phyloP scores from a whole-genome alignment of 164 flowering plant species.

The Liriodendron chinense region DNA sequence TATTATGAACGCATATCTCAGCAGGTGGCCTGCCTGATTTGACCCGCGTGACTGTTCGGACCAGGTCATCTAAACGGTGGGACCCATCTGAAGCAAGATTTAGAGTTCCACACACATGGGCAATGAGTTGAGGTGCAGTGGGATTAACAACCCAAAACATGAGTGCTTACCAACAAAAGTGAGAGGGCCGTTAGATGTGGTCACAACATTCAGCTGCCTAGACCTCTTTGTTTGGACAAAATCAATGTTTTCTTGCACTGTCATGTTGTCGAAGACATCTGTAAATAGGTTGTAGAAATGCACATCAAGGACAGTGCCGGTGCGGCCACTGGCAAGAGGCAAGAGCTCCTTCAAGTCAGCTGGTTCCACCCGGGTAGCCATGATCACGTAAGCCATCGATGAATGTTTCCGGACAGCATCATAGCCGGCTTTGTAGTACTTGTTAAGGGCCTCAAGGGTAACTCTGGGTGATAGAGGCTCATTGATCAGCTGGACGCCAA shows the following conservation, averaged over 20 bases:
- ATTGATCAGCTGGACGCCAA: constrained; percentile 66
- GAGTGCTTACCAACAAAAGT: constrained; percentile 55
- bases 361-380: constrained; percentile 42
- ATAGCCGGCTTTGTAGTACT: constrained; percentile 59
- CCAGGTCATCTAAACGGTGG: too few species aligned
- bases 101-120: too few species aligned
- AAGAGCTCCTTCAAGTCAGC: constrained; percentile 48
- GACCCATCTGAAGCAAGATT: too few species aligned
- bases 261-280: constrained; percentile 28
- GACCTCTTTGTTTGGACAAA: constrained; percentile 43
- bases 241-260: constrained; percentile 59
- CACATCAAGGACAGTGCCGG: constrained; percentile 48
- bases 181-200: constrained; percentile 58
- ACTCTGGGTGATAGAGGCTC: constrained; percentile 61
- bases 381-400: constrained; percentile 44
- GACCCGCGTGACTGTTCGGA: too few species aligned
- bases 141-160: not conserved
- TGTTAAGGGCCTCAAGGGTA: constrained; percentile 36
- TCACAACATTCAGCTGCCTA: constrained; percentile 30
- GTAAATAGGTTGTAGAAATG: constrained; percentile 61
- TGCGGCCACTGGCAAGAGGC: constrained; percentile 40
- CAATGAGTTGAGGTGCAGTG: too few species aligned
- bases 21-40: too few species aligned
- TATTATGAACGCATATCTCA: too few species aligned
- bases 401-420: constrained; percentile 57